These are phyloP conservation scores for Penicillium frequentans DNA, from an alignment of 2,329 filamentous ascomycete genomes.

Conservation along the genomic window DNA sequence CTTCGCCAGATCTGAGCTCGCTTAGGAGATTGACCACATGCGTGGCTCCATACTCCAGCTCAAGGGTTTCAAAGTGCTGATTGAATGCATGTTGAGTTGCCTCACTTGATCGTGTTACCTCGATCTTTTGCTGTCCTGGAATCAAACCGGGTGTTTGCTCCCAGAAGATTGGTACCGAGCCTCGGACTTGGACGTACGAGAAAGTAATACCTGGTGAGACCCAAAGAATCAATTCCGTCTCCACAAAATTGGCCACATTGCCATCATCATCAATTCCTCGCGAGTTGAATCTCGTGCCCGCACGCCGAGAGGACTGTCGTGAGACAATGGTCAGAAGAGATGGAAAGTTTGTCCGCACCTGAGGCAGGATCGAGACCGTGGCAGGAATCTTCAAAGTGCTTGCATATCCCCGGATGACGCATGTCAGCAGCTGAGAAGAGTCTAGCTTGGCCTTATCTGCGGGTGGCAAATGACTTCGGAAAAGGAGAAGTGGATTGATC, in stretches of 20 bases:
- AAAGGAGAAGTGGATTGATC: conserved; percentile 89
- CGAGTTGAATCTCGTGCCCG: conserved; percentile 95
- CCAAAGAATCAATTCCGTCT: conserved; percentile 93
- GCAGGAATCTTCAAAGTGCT: conserved; percentile 82
- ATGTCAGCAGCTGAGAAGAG: conserved; percentile 82
- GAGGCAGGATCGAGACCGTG: conserved; percentile 68
- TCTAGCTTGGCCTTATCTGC: conserved; percentile 80
- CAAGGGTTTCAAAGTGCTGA: conserved; percentile 88
- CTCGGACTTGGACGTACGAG: conserved; percentile 89
- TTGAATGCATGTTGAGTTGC: conserved; percentile 94
- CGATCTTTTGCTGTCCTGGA: conserved; percentile 92
- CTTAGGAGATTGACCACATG: conserved; percentile 95
- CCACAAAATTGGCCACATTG: conserved; percentile 98
- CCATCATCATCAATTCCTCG: conserved; percentile 96
- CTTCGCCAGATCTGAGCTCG: conserved; percentile 80
- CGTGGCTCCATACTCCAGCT: conserved; percentile 82
- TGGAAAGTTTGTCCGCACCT: conserved; percentile 68
- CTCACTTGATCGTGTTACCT: conserved; percentile 81
- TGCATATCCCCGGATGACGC: conserved; percentile 90
- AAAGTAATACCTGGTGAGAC: conserved; percentile 75
- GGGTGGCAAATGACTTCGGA: conserved; percentile 75
- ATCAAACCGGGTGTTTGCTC: conserved; percentile 86
- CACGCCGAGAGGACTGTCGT: conserved; percentile 82
- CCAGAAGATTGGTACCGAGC: conserved; percentile 96
- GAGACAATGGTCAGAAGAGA: conserved; percentile 88